phyloP scores from a whole-genome alignment of 2,329 filamentous ascomycete genomes.

The Sclerotinia glacialis region DNA sequence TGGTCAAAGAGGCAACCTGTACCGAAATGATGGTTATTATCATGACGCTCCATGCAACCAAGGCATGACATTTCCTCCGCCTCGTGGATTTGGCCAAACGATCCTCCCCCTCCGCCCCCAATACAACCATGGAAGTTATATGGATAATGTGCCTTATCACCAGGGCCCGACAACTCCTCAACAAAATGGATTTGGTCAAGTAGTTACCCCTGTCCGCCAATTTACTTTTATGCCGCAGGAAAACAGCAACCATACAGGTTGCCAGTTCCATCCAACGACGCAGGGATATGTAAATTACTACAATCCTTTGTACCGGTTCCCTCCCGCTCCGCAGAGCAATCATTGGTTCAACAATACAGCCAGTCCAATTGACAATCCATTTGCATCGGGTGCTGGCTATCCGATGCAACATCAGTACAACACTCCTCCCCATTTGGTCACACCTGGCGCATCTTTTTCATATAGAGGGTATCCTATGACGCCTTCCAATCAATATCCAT shows the following conservation, averaged over 20 bases:
- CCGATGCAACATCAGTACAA: not conserved
- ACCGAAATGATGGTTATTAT: not conserved
- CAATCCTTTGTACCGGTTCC: fast-evolving
- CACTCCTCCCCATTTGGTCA: fast-evolving
- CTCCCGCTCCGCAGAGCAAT: not conserved
- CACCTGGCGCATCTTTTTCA: fast-evolving
- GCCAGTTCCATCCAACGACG: not conserved
- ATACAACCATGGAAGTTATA: not conserved
- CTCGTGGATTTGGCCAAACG: too few relatives aligned
- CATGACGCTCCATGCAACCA: not conserved
- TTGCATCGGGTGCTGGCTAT: not conserved
- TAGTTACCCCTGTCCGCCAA: not conserved
- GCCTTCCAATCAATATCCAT: not conserved
- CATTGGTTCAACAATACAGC: not conserved
- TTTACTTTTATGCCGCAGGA: too few relatives aligned
- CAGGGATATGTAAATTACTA: not conserved
- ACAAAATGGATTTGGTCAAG: not conserved
- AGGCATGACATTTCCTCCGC: fast-evolving
- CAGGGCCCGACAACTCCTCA: not conserved
- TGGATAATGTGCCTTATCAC: too few relatives aligned
- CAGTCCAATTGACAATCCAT: not conserved
- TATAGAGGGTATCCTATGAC: not conserved
- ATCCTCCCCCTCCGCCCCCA: fast-evolving
- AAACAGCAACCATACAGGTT: not conserved
- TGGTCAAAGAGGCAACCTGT: too few relatives aligned